Conservation (phyloP, 495 filamentous ascomycete species). For the Symbiotaphrina buchneri region DNA sequence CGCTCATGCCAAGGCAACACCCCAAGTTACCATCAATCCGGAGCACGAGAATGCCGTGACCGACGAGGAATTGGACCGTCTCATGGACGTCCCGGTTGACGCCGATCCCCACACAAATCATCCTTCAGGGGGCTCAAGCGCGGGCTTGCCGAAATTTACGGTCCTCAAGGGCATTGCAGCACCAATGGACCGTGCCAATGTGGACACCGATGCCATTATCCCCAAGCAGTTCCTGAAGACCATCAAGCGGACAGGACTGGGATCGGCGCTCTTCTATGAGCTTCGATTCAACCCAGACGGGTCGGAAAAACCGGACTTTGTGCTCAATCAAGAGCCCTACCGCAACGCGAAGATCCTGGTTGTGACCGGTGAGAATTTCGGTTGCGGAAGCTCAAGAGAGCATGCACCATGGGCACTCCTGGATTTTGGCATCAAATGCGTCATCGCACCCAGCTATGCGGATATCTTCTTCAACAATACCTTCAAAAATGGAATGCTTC, state of each 20-base stretch:
- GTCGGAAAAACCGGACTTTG: constrained; percentile 52
- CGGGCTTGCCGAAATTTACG: constrained; percentile 62
- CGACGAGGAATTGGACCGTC: constrained; percentile 54
- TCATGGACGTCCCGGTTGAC: constrained; percentile 58
- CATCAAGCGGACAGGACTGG: constrained; percentile 92
- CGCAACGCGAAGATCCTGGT: constrained; percentile 74
- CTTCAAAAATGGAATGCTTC: constrained; percentile 99
- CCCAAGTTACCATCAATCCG: constrained; percentile 30
- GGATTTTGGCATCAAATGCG: constrained; percentile 86
- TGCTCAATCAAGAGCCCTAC: constrained; percentile 84
- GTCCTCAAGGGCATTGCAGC: constrained; percentile 71
- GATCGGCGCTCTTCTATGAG: constrained; percentile 66
- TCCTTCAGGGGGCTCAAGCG: constrained; percentile 20
- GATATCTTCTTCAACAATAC: constrained; percentile 99
- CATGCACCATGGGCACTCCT: constrained; percentile 95
- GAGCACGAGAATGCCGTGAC: constrained; percentile 49
- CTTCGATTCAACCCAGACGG: constrained; percentile 56
- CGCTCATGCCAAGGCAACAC: constrained; percentile 31
- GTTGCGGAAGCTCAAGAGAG: constrained; percentile 81
- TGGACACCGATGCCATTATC: constrained; percentile 97
- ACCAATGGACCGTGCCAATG: constrained; percentile 67
- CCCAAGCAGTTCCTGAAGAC: constrained; percentile 99
- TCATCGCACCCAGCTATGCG: constrained; percentile 82
- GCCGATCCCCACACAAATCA: constrained; percentile 36
- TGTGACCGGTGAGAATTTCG: constrained; percentile 85